Evolutionary conservation across 2,329 filamentous ascomycete genomes (phyloP).

Genomic region (Daldinia sp.): DNA sequence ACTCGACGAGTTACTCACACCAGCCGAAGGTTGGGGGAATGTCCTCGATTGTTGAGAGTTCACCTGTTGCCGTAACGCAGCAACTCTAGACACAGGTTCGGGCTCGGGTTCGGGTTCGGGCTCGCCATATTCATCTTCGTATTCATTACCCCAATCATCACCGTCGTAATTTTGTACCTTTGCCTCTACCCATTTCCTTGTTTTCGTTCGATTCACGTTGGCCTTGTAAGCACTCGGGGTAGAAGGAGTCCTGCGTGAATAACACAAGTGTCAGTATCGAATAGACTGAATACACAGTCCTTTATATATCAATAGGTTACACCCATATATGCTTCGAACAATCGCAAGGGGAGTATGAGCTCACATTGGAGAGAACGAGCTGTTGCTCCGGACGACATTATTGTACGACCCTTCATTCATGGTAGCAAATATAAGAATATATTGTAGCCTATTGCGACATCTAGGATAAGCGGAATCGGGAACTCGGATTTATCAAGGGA

Average conservation of each 20-base stretch:
- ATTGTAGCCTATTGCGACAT: constrained; percentile 36
- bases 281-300: not conserved
- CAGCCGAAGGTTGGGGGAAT: constrained; percentile 40
- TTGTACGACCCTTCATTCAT: constrained; percentile 43
- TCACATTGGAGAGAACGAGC: constrained; percentile 41
- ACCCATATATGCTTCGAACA: not conserved
- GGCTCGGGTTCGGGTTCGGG: constrained; percentile 50
- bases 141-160: constrained; percentile 87
- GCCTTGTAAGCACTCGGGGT: constrained; percentile 68
- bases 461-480: constrained; percentile 1
- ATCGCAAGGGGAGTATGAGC: constrained; percentile 1
- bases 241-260: constrained; percentile 33
- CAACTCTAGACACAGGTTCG: constrained; percentile 46
- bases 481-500: constrained; percentile 1
- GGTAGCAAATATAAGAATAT: constrained; percentile 19
- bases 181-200: constrained; percentile 93
- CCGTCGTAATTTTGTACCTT: constrained; percentile 88
- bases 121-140: constrained; percentile 68
- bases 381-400: constrained; percentile 39
- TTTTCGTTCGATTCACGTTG: constrained; percentile 89
- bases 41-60: constrained; percentile 39
- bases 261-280: constrained; percentile 23
- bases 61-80: constrained; percentile 53
- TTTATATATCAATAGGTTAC: not conserved
- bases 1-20: constrained; percentile 18